Conservation (phyloP, 768 basidiomycete species). For the Suillus spraguei region DNA sequence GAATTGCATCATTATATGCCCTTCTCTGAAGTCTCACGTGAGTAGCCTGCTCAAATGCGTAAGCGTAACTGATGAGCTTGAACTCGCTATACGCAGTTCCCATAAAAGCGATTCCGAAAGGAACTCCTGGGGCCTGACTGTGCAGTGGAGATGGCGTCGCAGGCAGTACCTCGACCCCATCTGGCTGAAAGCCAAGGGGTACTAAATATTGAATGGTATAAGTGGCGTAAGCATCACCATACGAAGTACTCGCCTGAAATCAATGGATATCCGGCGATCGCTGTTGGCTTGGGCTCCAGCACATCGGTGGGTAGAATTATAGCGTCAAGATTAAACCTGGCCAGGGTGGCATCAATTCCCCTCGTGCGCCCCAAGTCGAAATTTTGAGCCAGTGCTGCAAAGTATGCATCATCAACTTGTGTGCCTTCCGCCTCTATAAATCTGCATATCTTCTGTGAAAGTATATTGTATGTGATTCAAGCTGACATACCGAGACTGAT, state of each 20-base stretch:
- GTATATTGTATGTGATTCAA: conserved; percentile 27
- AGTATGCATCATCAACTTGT: conserved; percentile 37
- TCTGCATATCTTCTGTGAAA: conserved; percentile 16
- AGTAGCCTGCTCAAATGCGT: conserved; percentile 59
- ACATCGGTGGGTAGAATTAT: conserved; percentile 46
- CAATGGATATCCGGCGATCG: conserved; percentile 40
- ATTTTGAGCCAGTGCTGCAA: conserved; percentile 45
- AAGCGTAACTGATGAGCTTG: conserved; percentile 43
- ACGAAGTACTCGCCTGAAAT: conserved; percentile 30
- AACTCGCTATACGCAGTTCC: conserved; percentile 50
- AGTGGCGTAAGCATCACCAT: not conserved
- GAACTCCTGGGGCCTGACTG: conserved; percentile 37
- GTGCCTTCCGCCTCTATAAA: conserved; percentile 26
- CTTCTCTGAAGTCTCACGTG: conserved; percentile 47
- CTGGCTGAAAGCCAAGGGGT: conserved; percentile 43
- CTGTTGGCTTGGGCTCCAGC: conserved; percentile 29
- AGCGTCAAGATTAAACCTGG: conserved; percentile 50
- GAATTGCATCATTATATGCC: conserved; percentile 55
- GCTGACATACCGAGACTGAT: conserved; percentile 32
- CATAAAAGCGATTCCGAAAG: conserved; percentile 46
- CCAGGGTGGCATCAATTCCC: conserved; percentile 57
- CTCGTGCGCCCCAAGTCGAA: conserved; percentile 49
- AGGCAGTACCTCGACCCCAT: conserved; percentile 29
- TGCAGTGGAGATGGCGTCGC: conserved; percentile 39
- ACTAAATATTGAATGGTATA: conserved; percentile 40